phyloP scores from a whole-genome alignment of 176 grass and related monocot species.

The Bonia amplexicaulis region DNA sequence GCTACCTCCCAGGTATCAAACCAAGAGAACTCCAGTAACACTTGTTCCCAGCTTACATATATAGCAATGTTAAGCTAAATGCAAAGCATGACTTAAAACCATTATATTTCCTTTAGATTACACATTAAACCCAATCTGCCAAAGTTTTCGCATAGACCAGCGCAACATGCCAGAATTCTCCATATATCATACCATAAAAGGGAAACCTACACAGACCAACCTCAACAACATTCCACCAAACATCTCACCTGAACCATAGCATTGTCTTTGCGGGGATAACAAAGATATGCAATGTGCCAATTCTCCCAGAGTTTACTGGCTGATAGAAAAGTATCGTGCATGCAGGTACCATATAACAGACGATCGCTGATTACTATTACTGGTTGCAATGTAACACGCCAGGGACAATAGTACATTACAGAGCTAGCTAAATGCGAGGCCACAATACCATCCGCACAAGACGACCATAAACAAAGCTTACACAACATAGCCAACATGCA shows the following conservation, averaged over 20 bases:
- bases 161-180: background rate
- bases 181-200: background rate
- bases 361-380: constrained; percentile 39
- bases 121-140: background rate
- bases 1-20: background rate
- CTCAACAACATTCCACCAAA: background rate
- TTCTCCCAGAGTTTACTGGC: background rate
- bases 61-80: background rate
- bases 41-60: background rate
- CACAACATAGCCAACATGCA: constrained; percentile 59
- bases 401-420: constrained; percentile 43
- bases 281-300: background rate
- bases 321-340: background rate
- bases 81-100: background rate
- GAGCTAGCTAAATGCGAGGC: constrained; percentile 57
- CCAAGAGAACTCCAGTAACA: background rate
- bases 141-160: background rate
- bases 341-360: background rate
- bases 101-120: background rate
- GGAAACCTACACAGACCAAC: background rate
- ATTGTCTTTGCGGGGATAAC: background rate
- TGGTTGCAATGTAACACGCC: constrained; percentile 32
- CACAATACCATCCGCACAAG: constrained; percentile 28
- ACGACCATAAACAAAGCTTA: constrained; percentile 57
- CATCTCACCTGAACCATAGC: background rate